A percentile compares a stretch with the other conserved stretches of the same genome.
Conservation (phyloP, 164 flowering plant species). For the Magnolia officinalis region DNA sequence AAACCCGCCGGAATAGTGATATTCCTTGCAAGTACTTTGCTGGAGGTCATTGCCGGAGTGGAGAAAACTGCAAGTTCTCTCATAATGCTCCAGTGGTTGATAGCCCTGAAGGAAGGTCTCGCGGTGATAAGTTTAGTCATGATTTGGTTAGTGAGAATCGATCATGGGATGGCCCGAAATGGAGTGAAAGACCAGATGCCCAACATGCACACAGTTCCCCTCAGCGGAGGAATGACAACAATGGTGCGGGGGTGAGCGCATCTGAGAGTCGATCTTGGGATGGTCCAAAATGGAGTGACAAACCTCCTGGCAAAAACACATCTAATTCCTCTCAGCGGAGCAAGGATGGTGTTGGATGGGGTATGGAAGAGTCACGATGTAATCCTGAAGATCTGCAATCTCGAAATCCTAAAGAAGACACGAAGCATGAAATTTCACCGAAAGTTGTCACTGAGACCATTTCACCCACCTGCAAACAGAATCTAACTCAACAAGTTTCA, state of each 20-base stretch:
- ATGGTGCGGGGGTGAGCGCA: background rate
- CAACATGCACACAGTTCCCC: background rate
- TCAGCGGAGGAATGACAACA: background rate
- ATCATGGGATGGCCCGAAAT: background rate
- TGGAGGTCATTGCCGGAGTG: conserved; percentile 59
- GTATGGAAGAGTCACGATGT: conserved; percentile 4
- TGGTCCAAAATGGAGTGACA: background rate
- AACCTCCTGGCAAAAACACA: background rate
- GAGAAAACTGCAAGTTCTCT: conserved; percentile 61
- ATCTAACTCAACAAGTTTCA: conserved; percentile 5
- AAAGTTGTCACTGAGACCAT: conserved; percentile 5
- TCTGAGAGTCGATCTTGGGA: background rate
- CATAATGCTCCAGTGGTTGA: conserved; percentile 35
- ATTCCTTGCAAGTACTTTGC: conserved; percentile 62
- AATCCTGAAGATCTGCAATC: conserved; percentile 19
- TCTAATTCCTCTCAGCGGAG: conserved; percentile 8
- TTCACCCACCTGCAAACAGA: conserved; percentile 6
- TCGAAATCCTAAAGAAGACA: conserved; percentile 6
- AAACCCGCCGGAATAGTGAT: conserved; percentile 22
- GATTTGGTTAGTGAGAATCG: background rate
- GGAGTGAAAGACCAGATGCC: conserved; percentile 1
- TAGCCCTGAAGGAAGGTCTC: conserved; percentile 31
- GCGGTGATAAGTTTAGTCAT: conserved; percentile 22
- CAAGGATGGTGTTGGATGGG: background rate
- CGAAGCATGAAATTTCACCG: conserved; percentile 4